phyloP scores from a whole-genome alignment of 148 eudicot species.

The Camellia sinensis region DNA sequence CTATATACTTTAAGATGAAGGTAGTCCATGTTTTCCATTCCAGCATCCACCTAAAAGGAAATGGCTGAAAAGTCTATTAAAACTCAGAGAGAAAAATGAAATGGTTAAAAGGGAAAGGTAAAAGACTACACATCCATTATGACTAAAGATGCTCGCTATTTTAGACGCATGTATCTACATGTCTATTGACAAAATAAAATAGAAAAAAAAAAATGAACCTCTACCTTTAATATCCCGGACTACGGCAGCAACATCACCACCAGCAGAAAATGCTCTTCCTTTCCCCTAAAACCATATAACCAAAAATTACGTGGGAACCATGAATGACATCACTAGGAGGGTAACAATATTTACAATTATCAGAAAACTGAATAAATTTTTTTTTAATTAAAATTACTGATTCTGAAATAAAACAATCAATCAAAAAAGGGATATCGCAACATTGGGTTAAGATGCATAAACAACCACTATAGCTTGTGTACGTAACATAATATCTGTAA shows the following conservation, averaged over 20 bases:
- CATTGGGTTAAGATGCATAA: too few relatives aligned
- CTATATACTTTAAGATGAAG: background rate
- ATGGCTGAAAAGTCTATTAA: background rate
- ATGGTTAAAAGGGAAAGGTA: background rate
- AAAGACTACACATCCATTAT: background rate
- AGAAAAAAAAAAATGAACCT: background rate
- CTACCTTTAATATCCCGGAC: constrained; percentile 61
- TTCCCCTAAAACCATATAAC: constrained; percentile 46
- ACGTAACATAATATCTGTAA: too few relatives aligned
- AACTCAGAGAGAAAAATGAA: background rate
- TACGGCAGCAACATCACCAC: constrained; percentile 86
- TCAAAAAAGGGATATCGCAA: too few relatives aligned
- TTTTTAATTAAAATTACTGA: background rate
- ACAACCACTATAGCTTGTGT: too few relatives aligned
- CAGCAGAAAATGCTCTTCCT: constrained; percentile 94
- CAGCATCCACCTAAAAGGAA: background rate
- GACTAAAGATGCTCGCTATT: background rate
- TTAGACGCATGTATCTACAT: background rate
- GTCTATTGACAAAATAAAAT: background rate
- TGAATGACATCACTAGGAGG: background rate
- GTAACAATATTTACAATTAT: background rate
- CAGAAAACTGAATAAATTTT: background rate
- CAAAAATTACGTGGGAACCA: background rate
- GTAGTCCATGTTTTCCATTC: background rate
- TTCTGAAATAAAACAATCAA: background rate